Conservation (phyloP, 1,284 basidiomycete genomes). For the Paramarasmius palmivorus region DNA sequence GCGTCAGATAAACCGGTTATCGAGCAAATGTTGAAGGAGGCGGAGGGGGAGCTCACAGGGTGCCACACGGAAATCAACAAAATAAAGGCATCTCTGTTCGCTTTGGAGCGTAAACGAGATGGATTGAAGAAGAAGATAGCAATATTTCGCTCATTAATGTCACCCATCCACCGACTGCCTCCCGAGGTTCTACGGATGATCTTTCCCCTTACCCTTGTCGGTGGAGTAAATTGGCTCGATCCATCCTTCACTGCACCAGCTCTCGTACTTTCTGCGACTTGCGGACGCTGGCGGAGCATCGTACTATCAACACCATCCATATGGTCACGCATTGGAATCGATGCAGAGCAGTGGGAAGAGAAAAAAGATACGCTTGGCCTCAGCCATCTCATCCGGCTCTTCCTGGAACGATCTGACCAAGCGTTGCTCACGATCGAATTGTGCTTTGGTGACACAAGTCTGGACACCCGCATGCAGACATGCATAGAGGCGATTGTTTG, state of each 20-base stretch:
- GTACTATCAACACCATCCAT: not conserved
- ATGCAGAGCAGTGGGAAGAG: not conserved
- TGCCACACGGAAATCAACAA: not conserved
- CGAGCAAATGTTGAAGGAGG: not conserved
- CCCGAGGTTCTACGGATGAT: not conserved
- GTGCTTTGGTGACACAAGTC: not conserved
- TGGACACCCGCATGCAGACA: too few relatives aligned
- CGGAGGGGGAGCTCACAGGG: not conserved
- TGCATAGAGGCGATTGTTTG: too few relatives aligned
- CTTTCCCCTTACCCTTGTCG: not conserved
- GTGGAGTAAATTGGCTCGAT: not conserved
- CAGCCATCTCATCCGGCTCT: not conserved
- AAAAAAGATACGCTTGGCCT: not conserved
- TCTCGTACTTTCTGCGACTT: not conserved
- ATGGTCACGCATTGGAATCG: not conserved
- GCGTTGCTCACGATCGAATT: not conserved
- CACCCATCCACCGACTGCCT: not conserved
- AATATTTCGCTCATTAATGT: not conserved
- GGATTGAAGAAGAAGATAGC: not conserved
- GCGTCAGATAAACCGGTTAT: not conserved
- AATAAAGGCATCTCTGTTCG: not conserved
- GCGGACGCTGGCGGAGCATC: not conserved
- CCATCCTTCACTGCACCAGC: not conserved
- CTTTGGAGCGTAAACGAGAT: not conserved
- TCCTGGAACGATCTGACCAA: not conserved